Percentiles rank a stretch among this genome's conserved stretches.
These are phyloP conservation scores for Monosporozyma aerobia DNA, from an alignment of 805 yeast species.

Conservation along the genomic window DNA sequence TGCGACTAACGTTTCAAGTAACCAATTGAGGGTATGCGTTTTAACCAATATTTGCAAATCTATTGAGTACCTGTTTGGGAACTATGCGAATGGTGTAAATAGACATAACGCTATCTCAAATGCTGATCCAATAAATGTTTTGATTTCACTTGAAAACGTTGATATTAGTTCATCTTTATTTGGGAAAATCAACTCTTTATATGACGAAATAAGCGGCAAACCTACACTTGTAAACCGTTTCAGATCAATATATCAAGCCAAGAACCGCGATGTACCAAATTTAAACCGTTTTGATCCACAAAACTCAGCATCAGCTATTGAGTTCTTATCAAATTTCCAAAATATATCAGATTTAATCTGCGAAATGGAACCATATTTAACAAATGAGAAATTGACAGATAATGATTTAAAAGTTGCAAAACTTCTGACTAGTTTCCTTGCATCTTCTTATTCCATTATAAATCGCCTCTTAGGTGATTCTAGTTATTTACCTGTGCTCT, in stretches of 20 bases:
- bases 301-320: conserved; percentile 5
- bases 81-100: neutral
- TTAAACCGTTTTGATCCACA: conserved; percentile 5
- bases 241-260: neutral
- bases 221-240: conserved; percentile 1
- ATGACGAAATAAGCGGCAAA: conserved; percentile 6
- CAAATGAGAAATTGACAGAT: conserved; percentile 8
- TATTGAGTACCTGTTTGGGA: conserved; percentile 4
- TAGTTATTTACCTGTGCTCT: neutral
- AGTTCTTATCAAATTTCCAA: conserved; percentile 4
- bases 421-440: conserved; percentile 2
- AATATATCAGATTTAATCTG: conserved; percentile 3
- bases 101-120: neutral
- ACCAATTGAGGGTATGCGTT: neutral
- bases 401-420: conserved; percentile 6
- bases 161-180: conserved; percentile 10
- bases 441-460: conserved; percentile 1
- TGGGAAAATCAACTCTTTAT: conserved; percentile 10
- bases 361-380: conserved; percentile 5
- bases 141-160: conserved; percentile 6
- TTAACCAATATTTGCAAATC: neutral
- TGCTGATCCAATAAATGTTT: conserved; percentile 5
- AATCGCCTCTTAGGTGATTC: conserved; percentile 1
- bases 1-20: neutral
- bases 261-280: neutral